Conservation (phyloP, 2,329 filamentous ascomycete genomes). For the Aspergillus floridensis region DNA sequence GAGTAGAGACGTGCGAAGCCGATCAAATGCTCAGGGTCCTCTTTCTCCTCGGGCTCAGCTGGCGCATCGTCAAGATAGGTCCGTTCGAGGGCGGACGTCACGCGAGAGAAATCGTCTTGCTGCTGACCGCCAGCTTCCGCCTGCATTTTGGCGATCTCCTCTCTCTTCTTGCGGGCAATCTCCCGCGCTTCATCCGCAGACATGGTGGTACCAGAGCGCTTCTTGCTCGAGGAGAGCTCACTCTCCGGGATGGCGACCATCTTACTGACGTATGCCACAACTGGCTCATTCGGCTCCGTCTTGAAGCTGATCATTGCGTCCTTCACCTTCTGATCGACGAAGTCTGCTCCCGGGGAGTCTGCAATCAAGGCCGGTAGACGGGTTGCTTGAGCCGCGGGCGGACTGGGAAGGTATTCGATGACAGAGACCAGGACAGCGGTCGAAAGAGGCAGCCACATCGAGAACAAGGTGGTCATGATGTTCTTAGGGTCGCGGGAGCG, state of each 20-base stretch:
- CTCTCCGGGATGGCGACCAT: conserved; percentile 95
- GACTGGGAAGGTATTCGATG: conserved; percentile 86
- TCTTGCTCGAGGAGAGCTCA: conserved; percentile 79
- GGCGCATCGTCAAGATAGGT: conserved; percentile 54
- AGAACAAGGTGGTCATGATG: conserved; percentile 81
- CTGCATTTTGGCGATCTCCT: conserved; percentile 79
- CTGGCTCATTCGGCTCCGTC: conserved; percentile 65
- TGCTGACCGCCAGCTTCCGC: conserved; percentile 50
- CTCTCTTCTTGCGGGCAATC: conserved; percentile 80
- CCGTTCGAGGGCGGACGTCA: conserved; percentile 61
- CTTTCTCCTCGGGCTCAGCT: conserved; percentile 54
- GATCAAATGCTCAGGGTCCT: conserved; percentile 82
- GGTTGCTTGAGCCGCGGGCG: conserved; percentile 72
- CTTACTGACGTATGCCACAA: conserved; percentile 95
- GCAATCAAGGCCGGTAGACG: conserved; percentile 77
- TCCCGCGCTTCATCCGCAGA: conserved; percentile 89
- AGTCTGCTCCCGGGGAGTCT: conserved; percentile 71
- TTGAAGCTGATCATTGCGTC: conserved; percentile 83
- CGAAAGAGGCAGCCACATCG: conserved; percentile 86
- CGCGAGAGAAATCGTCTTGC: conserved; percentile 52
- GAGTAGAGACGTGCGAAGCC: conserved; percentile 95
- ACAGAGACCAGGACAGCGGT: conserved; percentile 91
- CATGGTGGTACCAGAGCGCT: conserved; percentile 67
- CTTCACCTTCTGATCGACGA: conserved; percentile 67
- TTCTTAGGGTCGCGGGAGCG: conserved; percentile 80